Evolutionary conservation across 2,329 filamentous ascomycete genomes (phyloP), one percentile per base, ranked within the genome.

Genomic region (Coniella vitis): DNA sequence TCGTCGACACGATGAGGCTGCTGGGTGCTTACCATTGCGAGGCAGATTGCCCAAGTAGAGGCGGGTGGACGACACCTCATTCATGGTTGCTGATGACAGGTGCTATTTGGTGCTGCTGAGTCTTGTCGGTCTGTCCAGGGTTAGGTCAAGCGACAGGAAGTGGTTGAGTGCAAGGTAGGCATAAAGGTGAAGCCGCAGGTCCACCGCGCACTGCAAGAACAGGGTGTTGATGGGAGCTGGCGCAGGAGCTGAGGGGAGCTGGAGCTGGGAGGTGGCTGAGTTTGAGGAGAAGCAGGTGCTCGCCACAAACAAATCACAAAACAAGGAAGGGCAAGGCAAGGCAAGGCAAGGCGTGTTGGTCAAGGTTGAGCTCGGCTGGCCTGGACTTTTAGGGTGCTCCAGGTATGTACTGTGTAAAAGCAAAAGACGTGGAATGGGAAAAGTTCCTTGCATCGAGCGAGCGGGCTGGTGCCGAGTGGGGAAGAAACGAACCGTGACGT

Each of bases 1-100:
- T 16, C 32, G 41, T 35, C 12, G 36, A 14, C n/a, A 42, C 31
- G 31, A 17, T 39, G n/a, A 43, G 49, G 51, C 45, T 40, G 48
- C 38, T 34, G 47, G 58, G 25, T 60, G 69, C 85, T 74, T 83
- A 95, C 90, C 90, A 77, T 87, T 89, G 71, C 90, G 88, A 70
- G 93, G 91, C 69, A 98, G 85, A 74, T 97, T 97, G 71, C 91
- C 91, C 74, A 97, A 76, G 75, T 97, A 98, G 60, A 97, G 87
- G 74, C 93, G 83, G 65, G 91, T 97, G 59, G 87, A 86, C 56
- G 90, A 95, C 59, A 96, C 91, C 74, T 95, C 89, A 63, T 82
- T 85, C 81, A 89, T 90, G 68, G 69, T 78, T 65, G 59, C 57
- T 60, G 34, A 32, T 41, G 10, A 17, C 40, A 12, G 21, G 38